Percentiles rank a stretch among this genome's conserved stretches.
phyloP scores from a whole-genome alignment of 805 yeast genomes.

The Kazachstania taianensis region DNA sequence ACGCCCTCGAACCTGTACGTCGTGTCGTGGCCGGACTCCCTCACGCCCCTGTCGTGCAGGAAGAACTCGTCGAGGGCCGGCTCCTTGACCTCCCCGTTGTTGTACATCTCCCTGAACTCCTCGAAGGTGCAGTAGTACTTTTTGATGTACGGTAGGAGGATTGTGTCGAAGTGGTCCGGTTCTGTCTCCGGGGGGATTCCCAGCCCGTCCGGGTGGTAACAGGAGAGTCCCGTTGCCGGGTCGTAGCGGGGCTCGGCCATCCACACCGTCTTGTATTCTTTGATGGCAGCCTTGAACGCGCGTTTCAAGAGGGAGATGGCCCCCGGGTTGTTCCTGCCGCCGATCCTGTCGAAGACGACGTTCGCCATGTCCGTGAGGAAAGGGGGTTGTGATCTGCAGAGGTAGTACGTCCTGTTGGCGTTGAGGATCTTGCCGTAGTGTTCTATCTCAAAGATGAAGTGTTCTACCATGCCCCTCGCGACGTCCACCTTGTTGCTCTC shows the following conservation, averaged over 20 bases:
- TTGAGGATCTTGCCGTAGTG: slow-evolving; percentile 89
- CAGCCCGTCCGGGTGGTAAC: slow-evolving; percentile 80
- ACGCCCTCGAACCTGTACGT: slow-evolving; percentile 81
- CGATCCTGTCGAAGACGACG: slow-evolving; percentile 50
- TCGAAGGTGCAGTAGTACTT: slow-evolving; percentile 49
- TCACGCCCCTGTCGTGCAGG: slow-evolving; percentile 84
- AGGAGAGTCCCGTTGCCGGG: slow-evolving; percentile 62
- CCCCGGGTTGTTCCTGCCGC: slow-evolving; percentile 36
- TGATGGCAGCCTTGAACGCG: slow-evolving; percentile 69
- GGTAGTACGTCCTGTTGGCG: slow-evolving; percentile 86
- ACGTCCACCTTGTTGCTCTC: slow-evolving; percentile 55
- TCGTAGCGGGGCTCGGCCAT: slow-evolving; percentile 63
- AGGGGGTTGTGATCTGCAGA: slow-evolving; percentile 93
- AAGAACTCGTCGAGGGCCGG: slow-evolving; percentile 84
- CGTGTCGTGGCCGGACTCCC: slow-evolving; percentile 96
- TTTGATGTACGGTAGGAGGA: slow-evolving; percentile 56
- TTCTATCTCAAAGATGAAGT: slow-evolving; percentile 79
- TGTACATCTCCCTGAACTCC: slow-evolving; percentile 62
- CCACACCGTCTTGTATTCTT: slow-evolving; percentile 82
- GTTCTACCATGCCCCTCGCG: slow-evolving; percentile 84
- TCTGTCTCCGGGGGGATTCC: slow-evolving; percentile 99
- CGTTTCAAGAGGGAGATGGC: slow-evolving; percentile 54
- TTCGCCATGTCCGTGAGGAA: slow-evolving; percentile 88
- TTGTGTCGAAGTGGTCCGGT: slow-evolving; percentile 69
- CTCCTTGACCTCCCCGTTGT: slow-evolving; percentile 52